A percentile compares a stretch with the other conserved stretches of the same genome.
These are phyloP conservation scores for Dendrostoma leiphaemia DNA, from an alignment of 2,329 filamentous ascomycete species.

Conservation along the genomic window DNA sequence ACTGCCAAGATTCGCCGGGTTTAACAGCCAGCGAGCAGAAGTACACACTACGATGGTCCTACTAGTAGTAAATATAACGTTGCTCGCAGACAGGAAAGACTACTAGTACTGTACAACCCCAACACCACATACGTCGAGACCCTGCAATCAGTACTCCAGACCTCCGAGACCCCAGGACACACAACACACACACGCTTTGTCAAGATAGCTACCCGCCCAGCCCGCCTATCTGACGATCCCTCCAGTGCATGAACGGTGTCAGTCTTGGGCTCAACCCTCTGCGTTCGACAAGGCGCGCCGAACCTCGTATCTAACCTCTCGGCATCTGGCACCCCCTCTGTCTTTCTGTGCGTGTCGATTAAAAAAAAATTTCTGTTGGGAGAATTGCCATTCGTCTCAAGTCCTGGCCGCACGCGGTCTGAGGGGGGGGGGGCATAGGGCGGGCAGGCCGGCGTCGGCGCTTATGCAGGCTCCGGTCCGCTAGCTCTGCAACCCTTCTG, in stretches of 20 bases:
- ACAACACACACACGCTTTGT: background rate
- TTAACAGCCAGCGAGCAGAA: too few relatives aligned
- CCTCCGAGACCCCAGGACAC: background rate
- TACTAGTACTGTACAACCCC: too few relatives aligned
- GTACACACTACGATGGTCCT: too few relatives aligned
- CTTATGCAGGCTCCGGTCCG: background rate
- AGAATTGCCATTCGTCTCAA: constrained; percentile 7
- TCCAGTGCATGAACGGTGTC: constrained; percentile 1
- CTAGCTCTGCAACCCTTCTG: background rate
- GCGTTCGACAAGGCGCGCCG: constrained; percentile 7
- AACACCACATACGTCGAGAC: too few relatives aligned
- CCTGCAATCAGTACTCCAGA: too few relatives aligned
- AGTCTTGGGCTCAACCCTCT: background rate
- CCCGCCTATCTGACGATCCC: background rate
- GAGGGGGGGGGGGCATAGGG: too few relatives aligned
- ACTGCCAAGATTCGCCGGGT: too few relatives aligned
- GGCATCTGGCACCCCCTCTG: too few relatives aligned
- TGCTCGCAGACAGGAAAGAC: too few relatives aligned
- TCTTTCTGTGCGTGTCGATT: too few relatives aligned
- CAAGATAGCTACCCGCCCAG: background rate
- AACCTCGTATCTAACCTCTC: constrained; percentile 2
- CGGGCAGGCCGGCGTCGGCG: background rate
- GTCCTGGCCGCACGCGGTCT: too few relatives aligned
- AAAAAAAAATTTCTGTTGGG: constrained; percentile 16
- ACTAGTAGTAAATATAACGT: too few relatives aligned